Conservation (phyloP, 768 basidiomycete species). For the Termitomyces sp. region DNA sequence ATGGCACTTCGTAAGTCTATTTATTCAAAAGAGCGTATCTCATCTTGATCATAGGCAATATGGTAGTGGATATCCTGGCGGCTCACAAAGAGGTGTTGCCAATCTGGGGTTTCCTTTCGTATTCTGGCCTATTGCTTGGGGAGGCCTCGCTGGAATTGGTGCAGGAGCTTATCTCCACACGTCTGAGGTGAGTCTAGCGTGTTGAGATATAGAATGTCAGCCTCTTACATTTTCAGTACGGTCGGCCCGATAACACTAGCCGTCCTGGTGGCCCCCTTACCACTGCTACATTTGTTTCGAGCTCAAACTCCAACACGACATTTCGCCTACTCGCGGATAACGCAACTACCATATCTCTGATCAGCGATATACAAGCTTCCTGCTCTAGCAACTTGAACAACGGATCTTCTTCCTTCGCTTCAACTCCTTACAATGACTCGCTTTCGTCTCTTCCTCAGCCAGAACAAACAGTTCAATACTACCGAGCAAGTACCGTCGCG, state of each 20-base stretch:
- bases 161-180: constrained; percentile 19
- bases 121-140: constrained; percentile 58
- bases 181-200: constrained; percentile 34
- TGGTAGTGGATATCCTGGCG: constrained; percentile 54
- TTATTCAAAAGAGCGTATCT: neutral
- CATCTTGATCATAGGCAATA: constrained; percentile 32
- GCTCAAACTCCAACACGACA: constrained; percentile 25
- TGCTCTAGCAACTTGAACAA: constrained; percentile 29
- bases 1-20: constrained; percentile 32
- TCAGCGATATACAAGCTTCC: constrained; percentile 32
- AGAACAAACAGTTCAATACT: constrained; percentile 64
- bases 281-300: constrained; percentile 37
- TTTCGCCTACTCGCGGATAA: constrained; percentile 47
- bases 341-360: constrained; percentile 36
- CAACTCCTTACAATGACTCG: constrained; percentile 28
- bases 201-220: neutral
- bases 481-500: constrained; percentile 60
- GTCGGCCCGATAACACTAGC: constrained; percentile 35
- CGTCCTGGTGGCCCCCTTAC: constrained; percentile 44
- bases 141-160: constrained; percentile 20
- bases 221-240: constrained; percentile 34
- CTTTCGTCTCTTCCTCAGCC: constrained; percentile 32
- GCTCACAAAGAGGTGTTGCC: constrained; percentile 33
- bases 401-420: constrained; percentile 16
- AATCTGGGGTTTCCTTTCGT: constrained; percentile 49